Percentiles rank a stretch among this genome's conserved stretches.
Evolutionary conservation across 176 grass and related monocot genomes (phyloP).

Genomic region (Areca catechu): DNA sequence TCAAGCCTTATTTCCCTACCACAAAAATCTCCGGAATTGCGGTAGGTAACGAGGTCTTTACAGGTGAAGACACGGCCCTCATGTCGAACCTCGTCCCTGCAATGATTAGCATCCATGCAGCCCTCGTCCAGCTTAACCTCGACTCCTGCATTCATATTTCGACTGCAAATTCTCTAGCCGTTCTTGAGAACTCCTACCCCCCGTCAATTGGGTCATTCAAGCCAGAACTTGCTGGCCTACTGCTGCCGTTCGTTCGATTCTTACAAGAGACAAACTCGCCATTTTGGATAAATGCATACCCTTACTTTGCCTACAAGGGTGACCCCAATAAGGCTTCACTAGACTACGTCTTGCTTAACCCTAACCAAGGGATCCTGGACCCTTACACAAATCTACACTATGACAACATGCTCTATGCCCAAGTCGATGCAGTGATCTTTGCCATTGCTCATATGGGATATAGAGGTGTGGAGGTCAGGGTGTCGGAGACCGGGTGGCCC

Average conservation of each 20-base stretch:
- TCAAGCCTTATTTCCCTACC: constrained; percentile 66
- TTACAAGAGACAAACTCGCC: constrained; percentile 51
- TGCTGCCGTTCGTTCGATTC: constrained; percentile 60
- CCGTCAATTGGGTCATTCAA: constrained; percentile 74
- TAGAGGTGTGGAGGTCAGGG: constrained; percentile 42
- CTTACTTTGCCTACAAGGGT: constrained; percentile 88
- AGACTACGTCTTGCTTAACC: constrained; percentile 68
- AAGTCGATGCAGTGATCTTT: constrained; percentile 79
- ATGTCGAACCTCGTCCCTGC: constrained; percentile 76
- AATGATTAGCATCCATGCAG: constrained; percentile 63
- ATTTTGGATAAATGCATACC: constrained; percentile 88
- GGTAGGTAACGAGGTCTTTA: constrained; percentile 84
- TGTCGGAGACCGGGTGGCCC: constrained; percentile 97
- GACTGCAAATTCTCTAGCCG: constrained; percentile 71
- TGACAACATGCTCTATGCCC: constrained; percentile 94
- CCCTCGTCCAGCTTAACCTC: constrained; percentile 60
- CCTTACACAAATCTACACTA: constrained; percentile 72
- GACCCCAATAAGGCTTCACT: constrained; percentile 33
- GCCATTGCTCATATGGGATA: constrained; percentile 65
- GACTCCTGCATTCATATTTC: constrained; percentile 61
- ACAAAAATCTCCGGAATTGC: constrained; percentile 76
- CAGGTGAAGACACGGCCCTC: constrained; percentile 50
- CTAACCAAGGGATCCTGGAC: constrained; percentile 50
- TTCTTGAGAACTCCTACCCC: constrained; percentile 72
- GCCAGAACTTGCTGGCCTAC: constrained; percentile 33